Percentiles rank a stretch among this genome's conserved stretches.
These are phyloP conservation scores for Cardamine chenopodiifolia DNA, from an alignment of 345 rosid genomes.

Conservation along the genomic window DNA sequence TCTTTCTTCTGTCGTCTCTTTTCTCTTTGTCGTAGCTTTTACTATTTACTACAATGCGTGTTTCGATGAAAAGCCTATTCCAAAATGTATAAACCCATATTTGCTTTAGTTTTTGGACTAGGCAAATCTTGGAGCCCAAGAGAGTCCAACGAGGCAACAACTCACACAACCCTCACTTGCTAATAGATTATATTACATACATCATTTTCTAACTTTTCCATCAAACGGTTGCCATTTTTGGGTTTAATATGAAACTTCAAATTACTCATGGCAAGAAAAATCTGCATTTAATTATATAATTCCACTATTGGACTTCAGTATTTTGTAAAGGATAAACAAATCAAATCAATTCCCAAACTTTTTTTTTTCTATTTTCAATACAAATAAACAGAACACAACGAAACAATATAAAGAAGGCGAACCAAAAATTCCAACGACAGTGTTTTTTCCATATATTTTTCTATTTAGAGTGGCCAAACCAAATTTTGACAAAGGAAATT, in stretches of 20 bases:
- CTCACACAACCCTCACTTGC: too few species aligned
- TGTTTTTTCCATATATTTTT: neutral
- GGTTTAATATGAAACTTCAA: neutral
- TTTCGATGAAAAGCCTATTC: too few species aligned
- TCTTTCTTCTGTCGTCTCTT: too few species aligned
- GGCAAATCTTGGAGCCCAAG: neutral
- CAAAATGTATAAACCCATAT: too few species aligned
- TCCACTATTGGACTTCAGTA: neutral
- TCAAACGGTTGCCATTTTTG: neutral
- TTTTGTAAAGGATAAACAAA: neutral
- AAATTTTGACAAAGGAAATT: constrained; percentile 2
- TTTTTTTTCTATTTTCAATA: neutral
- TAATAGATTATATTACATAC: too few species aligned
- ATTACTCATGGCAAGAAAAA: neutral
- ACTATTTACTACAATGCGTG: too few species aligned
- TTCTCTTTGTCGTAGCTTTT: too few species aligned
- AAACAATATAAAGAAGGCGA: neutral
- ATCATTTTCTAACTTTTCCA: neutral
- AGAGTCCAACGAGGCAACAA: too few species aligned
- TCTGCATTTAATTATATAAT: neutral
- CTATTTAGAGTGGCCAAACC: neutral
- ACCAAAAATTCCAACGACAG: neutral
- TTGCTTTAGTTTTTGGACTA: too few species aligned
- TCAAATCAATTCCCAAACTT: neutral
- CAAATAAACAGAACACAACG: neutral